Evolutionary conservation across 2,329 filamentous ascomycete species (phyloP), one percentile per base, ranked within the genome.

Genomic region (Fusarium sp.): DNA sequence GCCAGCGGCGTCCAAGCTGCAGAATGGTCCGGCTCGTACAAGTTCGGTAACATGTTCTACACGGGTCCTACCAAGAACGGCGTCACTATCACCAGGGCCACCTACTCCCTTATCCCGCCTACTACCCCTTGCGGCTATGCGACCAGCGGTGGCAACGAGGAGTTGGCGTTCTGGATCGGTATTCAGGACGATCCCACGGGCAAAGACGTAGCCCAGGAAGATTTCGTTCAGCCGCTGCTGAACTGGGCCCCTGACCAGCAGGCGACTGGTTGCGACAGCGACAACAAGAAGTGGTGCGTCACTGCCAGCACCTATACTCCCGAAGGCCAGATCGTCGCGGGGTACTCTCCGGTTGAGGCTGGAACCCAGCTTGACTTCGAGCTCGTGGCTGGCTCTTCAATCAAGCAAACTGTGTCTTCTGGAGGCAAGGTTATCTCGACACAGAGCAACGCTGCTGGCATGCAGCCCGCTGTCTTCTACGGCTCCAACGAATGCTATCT

Each of bases 31-130:
- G 62, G 62, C 11, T 36, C 47, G n/a, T 62, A 65, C 51, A 57
- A 65, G 33, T 65, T 65, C 26, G 62, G 57, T 43, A 65, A 65
- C 52, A 62, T 57, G 62, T 65, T 65, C 42, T 65, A 62, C 46
- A 62, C 40, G 2, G 62, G 62, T 21, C 57, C 57, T 4, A 62
- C 62, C 15, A 65, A 65, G 52, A 65, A 45, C 6, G 62, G 62
- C 2, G 57, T 65, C 3, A 65, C 57, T 26, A 65, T 65, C 21
- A 65, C 62, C 11, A 39, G 44, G 38, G 62, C 62, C 4, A 65
- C 62, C 4, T 65, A 62, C 13, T 65, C 62, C 10, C 11, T 65
- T 24, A 46, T 62, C 0, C 62, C 57, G 2, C 62, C 62, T 2
- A 39, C 57, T 6, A 36, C 53, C 2, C 62, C 62, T 3, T 65